Base-by-base conservation (phyloP, 257 asterid species). In the Solanum medicagineum region DNA sequence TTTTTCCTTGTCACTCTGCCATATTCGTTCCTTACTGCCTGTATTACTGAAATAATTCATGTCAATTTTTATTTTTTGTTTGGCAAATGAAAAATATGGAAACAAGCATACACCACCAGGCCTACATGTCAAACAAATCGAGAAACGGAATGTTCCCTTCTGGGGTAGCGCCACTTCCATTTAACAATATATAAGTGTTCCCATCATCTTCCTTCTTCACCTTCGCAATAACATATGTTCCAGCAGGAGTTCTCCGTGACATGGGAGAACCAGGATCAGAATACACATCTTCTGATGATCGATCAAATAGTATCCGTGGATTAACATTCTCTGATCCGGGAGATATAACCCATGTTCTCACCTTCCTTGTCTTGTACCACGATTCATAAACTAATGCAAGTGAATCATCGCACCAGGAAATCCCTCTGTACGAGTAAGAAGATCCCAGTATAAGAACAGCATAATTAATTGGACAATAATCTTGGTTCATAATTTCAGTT, bases 221-320 rank as follows among this genome's bases (percentile, higher is more conserved):
- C 93, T 92, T 97, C 13, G 98, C 99, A 90, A 97, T 94, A 89
- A 97, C 95, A 71, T 93, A 95, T 84, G 97, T 95, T 74, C 99
- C 99, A 60, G 87, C 85, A 88, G 90, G 89, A 83, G 98, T 92
- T 90, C 98, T 92, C 83, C 98, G 94, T 84, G 87, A 83, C 99
- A 95, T 95, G 40, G 99, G 99, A 89, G 97, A 93, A 69, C 99
- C 99, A 62, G 99, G 99, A 91, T 97, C 99, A 45, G 99, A 95
- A 90, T 97, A 97, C 84, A 97, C 98, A 91, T 97, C 99, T 91
- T 97, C 99, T 36, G 94, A 97, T 85, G 99, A 97, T 91, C 99
- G 89, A 92, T 97, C 99, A 86, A 97, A 97, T 81, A 97, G 91
- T 91, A 95, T 90, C 59, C 92, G 94, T 9, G 98, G 97, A 87